A percentile compares a stretch with the other conserved stretches of the same genome.
phyloP scores from a whole-genome alignment of 202 grass and related monocot genomes.

The Digitaria exilis region DNA sequence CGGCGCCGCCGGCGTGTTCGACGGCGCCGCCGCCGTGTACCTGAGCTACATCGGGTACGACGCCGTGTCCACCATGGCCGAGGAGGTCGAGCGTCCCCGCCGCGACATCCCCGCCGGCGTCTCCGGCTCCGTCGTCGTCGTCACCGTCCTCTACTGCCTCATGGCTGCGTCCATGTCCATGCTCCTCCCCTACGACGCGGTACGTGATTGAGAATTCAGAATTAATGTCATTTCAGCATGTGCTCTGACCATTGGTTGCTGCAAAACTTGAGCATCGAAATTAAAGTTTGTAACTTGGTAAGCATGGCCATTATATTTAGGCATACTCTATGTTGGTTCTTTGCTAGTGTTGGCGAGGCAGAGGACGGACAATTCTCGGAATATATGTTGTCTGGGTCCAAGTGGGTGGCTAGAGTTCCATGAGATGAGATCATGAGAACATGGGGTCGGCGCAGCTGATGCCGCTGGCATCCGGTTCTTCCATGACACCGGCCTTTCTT shows the following conservation, averaged over 20 bases:
- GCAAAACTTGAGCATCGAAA: background rate
- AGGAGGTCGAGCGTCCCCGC: constrained; percentile 72
- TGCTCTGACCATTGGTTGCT: background rate
- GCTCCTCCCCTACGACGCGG: constrained; percentile 93
- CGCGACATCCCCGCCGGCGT: constrained; percentile 89
- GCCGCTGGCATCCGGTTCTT: constrained; percentile 13
- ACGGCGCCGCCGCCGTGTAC: constrained; percentile 80
- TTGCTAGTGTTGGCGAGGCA: background rate
- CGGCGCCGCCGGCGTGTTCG: constrained; percentile 69
- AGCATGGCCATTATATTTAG: background rate
- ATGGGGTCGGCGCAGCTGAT: background rate
- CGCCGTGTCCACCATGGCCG: constrained; percentile 97
- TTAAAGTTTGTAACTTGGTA: background rate
- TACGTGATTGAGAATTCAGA: no score
- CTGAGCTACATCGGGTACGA: constrained; percentile 99
- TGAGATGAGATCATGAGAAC: background rate
- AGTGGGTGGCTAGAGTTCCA: background rate
- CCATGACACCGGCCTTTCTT: background rate
- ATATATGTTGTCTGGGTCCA: background rate
- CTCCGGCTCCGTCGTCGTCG: constrained; percentile 78
- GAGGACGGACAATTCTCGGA: background rate
- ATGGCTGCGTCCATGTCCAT: constrained; percentile 92
- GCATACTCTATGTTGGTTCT: background rate
- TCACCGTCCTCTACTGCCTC: constrained; percentile 89
- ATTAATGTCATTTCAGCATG: background rate